Evolutionary conservation across 1,284 basidiomycete genomes (phyloP), one percentile per base, ranked within the genome.

Genomic region (Trichosporon ovoides): DNA sequence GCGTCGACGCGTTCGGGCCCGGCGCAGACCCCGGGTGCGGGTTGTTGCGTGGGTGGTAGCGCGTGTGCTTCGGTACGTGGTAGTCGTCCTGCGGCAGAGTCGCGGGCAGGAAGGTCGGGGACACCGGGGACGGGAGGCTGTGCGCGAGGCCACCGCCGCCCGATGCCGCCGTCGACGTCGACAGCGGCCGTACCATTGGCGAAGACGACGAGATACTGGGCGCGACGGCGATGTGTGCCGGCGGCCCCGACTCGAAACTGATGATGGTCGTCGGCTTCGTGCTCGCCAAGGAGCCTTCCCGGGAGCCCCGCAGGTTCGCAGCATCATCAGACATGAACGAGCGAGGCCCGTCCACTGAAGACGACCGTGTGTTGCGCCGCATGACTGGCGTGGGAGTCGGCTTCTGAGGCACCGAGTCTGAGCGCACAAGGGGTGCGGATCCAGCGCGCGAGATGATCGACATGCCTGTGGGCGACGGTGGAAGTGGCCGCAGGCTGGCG

Each of bases 181-280:
- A 59, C 31, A 53, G 38, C 20, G 55, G 50, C 20, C 54, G 52
- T 35, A 48, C 46, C 10, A 46, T 56, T 3, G 60, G 49, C 14
- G 61, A 60, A 0, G 54, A 46, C 3, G 52, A 48, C 19, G 38
- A 19, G 2, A 55, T 24, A 5, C 65, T 54, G 7, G 56, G 46
- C 13, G 62, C 51, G 13, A 59, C 52, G 7, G 92, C 92, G 65
- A 96, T 97, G 77, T 93, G 92, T 9, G 87, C 93, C 60, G 83
- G 85, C 38, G 35, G 38, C 3, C 83, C 83, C 16, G 91, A 78
- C 69, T 97, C 93, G 60, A 95, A 84, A 66, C 89, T 92, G 43
- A 96, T 82, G 24, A 96, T 77, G 0, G 94, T 98, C 2, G 94
- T 98, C 2, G 92, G 94, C 75, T 97, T 97, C 6, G 94, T 98